Percentiles rank a stretch among this genome's conserved stretches.
Conservation (phyloP, 805 yeast species). For the Cyberlindnera galapagoensis region DNA sequence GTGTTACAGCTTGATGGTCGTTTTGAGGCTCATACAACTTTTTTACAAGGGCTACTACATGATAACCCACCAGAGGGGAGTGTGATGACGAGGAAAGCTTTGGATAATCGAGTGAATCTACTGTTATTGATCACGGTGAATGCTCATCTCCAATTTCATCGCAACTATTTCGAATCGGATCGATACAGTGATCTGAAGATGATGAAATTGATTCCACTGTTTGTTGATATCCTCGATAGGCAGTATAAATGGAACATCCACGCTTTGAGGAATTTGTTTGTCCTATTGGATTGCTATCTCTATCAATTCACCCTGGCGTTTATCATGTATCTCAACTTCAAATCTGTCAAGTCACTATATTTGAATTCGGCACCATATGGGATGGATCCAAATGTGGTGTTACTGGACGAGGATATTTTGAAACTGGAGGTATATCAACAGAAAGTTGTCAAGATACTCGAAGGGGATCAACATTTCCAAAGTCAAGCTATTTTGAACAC, state of each 20-base stretch:
- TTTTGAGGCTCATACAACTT: constrained; percentile 10
- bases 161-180: constrained; percentile 10
- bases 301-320: constrained; percentile 19
- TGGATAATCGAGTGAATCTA: constrained; percentile 3
- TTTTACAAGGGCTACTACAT: constrained; percentile 4
- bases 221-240: constrained; percentile 2
- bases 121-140: constrained; percentile 8
- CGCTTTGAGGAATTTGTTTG: constrained; percentile 10
- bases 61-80: neutral
- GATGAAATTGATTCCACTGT: constrained; percentile 4
- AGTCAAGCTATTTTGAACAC: constrained; percentile 4
- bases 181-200: constrained; percentile 14
- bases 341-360: constrained; percentile 8
- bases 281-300: constrained; percentile 15
- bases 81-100: constrained; percentile 1
- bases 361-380: too few species aligned
- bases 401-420: constrained; percentile 4
- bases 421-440: constrained; percentile 5
- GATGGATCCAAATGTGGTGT: neutral
- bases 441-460: constrained; percentile 7
- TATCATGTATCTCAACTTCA: constrained; percentile 18
- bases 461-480: constrained; percentile 1
- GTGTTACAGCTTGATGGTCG: constrained; percentile 8
- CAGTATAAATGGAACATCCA: constrained; percentile 2
- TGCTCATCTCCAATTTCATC: constrained; percentile 17